Percentiles rank a stretch among this genome's conserved stretches.
Evolutionary conservation across 2,329 filamentous ascomycete genomes (phyloP).

Genomic region (Monosporascus cannonballus): DNA sequence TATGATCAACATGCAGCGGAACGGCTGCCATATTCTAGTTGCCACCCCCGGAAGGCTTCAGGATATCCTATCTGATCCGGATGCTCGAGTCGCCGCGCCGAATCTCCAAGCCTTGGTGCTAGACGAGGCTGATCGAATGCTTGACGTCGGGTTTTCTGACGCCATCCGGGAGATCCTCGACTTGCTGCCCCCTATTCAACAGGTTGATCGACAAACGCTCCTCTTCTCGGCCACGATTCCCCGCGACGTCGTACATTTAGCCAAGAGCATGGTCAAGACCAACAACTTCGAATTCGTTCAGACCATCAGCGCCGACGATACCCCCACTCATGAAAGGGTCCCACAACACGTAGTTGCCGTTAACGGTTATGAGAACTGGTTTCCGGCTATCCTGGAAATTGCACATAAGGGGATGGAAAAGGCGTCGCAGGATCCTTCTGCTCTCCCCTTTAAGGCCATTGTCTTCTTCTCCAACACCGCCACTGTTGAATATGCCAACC

Average conservation of each 20-base stretch:
- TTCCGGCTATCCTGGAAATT: slow-evolving; percentile 74
- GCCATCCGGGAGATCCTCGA: slow-evolving; percentile 57
- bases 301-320: slow-evolving; percentile 77
- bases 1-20: slow-evolving; percentile 58
- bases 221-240: slow-evolving; percentile 95
- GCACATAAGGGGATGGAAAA: slow-evolving; percentile 52
- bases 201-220: slow-evolving; percentile 77
- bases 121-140: slow-evolving; percentile 96
- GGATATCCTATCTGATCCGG: slow-evolving; percentile 68
- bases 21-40: slow-evolving; percentile 85
- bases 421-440: slow-evolving; percentile 30
- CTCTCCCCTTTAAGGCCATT: slow-evolving; percentile 85
- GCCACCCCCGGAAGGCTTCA: slow-evolving; percentile 84
- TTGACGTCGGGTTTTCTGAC: slow-evolving; percentile 81
- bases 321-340: slow-evolving; percentile 77
- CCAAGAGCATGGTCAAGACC: slow-evolving; percentile 70
- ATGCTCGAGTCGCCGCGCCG: slow-evolving; percentile 59
- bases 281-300: slow-evolving; percentile 81
- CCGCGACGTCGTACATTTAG: slow-evolving; percentile 72
- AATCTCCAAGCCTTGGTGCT: slow-evolving; percentile 90
- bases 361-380: slow-evolving; percentile 64
- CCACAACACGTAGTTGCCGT: slow-evolving; percentile 71
- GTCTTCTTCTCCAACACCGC: slow-evolving; percentile 81
- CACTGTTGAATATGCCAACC: slow-evolving; percentile 59
- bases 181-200: slow-evolving; percentile 54